Evolutionary conservation across 2,329 filamentous ascomycete genomes (phyloP), one percentile per base, ranked within the genome.

Genomic region (Diaporthe velutina): DNA sequence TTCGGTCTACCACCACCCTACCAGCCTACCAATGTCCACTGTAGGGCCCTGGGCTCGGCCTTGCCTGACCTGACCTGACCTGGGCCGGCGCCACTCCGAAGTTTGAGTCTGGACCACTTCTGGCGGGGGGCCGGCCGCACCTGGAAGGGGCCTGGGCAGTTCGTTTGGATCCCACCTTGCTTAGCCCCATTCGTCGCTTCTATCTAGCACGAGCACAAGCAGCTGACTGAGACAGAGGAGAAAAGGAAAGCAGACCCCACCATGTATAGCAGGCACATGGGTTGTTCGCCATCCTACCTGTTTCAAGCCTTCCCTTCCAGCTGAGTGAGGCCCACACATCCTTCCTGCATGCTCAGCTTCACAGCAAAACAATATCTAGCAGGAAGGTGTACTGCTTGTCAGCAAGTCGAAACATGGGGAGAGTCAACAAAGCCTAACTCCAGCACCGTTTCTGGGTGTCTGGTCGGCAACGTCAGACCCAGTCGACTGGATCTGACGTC

Each of bases 41-140:
- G n/a, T 61, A 38, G 58, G 58, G 40, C 48, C 42, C 13, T 50
- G 42, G 45, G 45, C 45, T 67, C 64, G 64, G 22, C 64, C 45
- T 28, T 33, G 25, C 42, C 42, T 52, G 22, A 10, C 64, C 45
- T 67, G 64, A 25, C 64, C 45, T 68, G 64, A 38, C 64, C 45
- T 50, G 61, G 48, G 64, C 45, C 64, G 64, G 64, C 33, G 48
- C 64, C 33, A 68, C 48, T 38, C 64, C 64, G 64, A 68, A 15
- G 64, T 52, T 19, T 40, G 45, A 38, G 45, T 38, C 64, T 67
- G 64, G 64, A 67, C 64, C 64, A 13, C 22, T 25, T 38, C 10
- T 33, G 35, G 64, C 48, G 64, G 64, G n/a, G 64, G 64, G 38
- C 30, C 64, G 64, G 25, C 64, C 64, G 64, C 61, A 67, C 30